These are phyloP conservation scores for Asterophora parasitica DNA, from an alignment of 768 basidiomycete genomes.

Conservation along the genomic window DNA sequence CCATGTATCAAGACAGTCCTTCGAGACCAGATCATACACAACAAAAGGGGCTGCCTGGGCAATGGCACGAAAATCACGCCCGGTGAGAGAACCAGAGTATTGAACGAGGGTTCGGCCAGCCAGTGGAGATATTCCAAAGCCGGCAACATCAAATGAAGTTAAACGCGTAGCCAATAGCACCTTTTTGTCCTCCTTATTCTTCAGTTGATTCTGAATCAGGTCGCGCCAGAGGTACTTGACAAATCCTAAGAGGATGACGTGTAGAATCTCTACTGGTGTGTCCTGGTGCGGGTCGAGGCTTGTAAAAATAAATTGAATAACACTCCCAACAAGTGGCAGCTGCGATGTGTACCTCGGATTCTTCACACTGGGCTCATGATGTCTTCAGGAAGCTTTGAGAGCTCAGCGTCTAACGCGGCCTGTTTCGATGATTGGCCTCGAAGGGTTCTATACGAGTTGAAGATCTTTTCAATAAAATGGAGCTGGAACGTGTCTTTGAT, in stretches of 20 bases:
- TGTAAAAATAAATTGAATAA: constrained; percentile 15
- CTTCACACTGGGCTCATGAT: constrained; percentile 31
- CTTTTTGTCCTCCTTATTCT: too few species aligned
- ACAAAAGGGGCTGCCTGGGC: constrained; percentile 30
- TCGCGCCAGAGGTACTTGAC: constrained; percentile 48
- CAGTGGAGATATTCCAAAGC: constrained; percentile 27
- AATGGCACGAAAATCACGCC: constrained; percentile 24
- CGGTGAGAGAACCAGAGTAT: constrained; percentile 29
- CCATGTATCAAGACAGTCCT: constrained; percentile 23
- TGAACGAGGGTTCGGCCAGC: constrained; percentile 28
- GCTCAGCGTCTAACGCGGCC: too few species aligned
- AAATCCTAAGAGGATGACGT: constrained; percentile 39
- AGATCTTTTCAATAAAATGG: too few species aligned
- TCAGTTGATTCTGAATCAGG: too few species aligned
- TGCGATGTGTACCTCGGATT: background rate
- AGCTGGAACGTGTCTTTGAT: too few species aligned
- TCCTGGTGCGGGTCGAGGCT: constrained; percentile 38
- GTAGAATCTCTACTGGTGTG: constrained; percentile 41
- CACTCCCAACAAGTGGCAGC: background rate
- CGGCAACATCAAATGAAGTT: constrained; percentile 25
- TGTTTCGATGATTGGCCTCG: background rate
- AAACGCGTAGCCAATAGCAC: constrained; percentile 19
- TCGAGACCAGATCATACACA: constrained; percentile 26
- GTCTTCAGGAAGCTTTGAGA: constrained; percentile 19
- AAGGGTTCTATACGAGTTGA: too few species aligned